Evolutionary conservation across 2,329 filamentous ascomycete species (phyloP), one percentile per base, ranked within the genome.

Genomic region (Cladosporium sp.): DNA sequence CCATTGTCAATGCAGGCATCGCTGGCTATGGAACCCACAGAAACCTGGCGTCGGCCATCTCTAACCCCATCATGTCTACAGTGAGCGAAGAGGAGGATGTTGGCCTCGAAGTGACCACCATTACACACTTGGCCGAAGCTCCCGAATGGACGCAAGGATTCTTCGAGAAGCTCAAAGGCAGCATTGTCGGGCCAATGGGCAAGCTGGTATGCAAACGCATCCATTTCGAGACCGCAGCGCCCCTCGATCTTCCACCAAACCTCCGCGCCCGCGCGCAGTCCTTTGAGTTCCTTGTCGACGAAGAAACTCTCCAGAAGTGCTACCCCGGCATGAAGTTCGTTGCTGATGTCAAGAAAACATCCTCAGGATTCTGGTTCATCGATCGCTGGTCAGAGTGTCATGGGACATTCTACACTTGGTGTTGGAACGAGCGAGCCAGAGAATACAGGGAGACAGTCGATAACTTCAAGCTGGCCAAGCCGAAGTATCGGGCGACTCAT

Each of bases 261-360:
- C 51, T 45, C 1, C 25, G 58, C 11, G 60, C 60, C 7, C 65
- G 72, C 15, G 43, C 63, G n/a, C 77, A 82, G 43, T 78, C 77
- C 47, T 74, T 77, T 61, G 70, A 71, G 12, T 87, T 95, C 63
- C 84, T 88, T 67, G 69, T 96, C 3, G 92, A 96, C 61, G 81
- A 84, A 25, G 72, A 80, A 4, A 70, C 84, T 2, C 73, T 88
- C 17, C 61, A 76, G 28, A 76, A 83, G 58, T 83, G 88, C 67
- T 82, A 83, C 60, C 72, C 80, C 0, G 89, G 90, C 0, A 73
- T 80, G 73, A 80, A 77, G 69, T 68, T 80, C 50, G 67, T 74
- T 37, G 76, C 69, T 5, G 65, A 59, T 12, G 64, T 74, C 56
- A 66, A 65, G 28, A 59, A 67, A 59, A 61, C 70, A 14, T 65